A percentile compares a stretch with the other conserved stretches of the same genome.
These are phyloP conservation scores for Monosporozyma solicola DNA, from an alignment of 805 yeast genomes.

Conservation along the genomic window DNA sequence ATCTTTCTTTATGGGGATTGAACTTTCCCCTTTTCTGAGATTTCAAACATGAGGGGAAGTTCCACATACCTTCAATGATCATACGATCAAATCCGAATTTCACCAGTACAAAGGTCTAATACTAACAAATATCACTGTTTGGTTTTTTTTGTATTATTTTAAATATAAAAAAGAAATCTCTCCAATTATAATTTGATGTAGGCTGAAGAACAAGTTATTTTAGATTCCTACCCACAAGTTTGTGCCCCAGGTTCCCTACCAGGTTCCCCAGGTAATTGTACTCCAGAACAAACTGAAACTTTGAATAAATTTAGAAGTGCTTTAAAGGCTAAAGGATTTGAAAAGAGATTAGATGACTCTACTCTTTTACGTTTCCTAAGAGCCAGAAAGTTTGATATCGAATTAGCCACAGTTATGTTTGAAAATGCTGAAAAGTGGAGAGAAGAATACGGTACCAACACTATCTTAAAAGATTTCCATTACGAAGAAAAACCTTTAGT, in stretches of 20 bases:
- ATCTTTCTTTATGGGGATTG: not conserved
- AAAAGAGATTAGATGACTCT: constrained; percentile 80
- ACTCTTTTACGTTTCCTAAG: constrained; percentile 77
- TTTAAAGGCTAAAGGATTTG: constrained; percentile 56
- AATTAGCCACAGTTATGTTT: constrained; percentile 73
- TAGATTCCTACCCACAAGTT: constrained; percentile 60
- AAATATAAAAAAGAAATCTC: not conserved
- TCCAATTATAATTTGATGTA: not conserved
- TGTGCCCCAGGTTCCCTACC: constrained; percentile 53
- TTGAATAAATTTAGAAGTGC: constrained; percentile 50
- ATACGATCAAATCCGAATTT: not conserved
- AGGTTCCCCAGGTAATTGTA: constrained; percentile 77
- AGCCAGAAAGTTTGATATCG: constrained; percentile 89
- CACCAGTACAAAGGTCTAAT: not conserved
- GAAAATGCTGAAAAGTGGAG: constrained; percentile 89
- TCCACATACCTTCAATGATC: not conserved
- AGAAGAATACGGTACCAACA: constrained; percentile 73
- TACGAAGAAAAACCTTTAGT: constrained; percentile 90
- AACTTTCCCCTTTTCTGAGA: not conserved
- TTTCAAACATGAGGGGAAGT: not conserved
- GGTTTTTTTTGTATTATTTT: not conserved
- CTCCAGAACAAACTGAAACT: constrained; percentile 54
- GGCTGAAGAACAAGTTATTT: constrained; percentile 22
- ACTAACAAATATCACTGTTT: not conserved
- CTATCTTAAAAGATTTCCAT: constrained; percentile 77